These are phyloP conservation scores for Fusarium cyanostomum DNA, from an alignment of 2,329 filamentous ascomycete species.

Conservation along the genomic window DNA sequence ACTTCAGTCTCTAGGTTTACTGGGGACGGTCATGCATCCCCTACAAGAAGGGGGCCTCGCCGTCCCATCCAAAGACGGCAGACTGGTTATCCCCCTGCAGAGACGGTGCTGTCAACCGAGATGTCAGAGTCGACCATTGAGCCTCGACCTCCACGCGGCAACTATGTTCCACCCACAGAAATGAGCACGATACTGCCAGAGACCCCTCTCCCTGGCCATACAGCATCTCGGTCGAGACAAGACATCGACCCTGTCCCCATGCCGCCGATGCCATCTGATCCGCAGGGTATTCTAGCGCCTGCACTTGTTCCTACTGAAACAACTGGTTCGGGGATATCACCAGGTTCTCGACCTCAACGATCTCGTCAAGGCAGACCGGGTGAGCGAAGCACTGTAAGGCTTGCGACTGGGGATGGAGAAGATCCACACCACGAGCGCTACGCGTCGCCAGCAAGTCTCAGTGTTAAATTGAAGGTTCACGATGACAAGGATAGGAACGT, in stretches of 20 bases:
- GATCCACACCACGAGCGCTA: conserved; percentile 51
- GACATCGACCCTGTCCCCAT: conserved; percentile 55
- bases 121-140: conserved; percentile 51
- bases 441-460: conserved; percentile 57
- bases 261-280: conserved; percentile 65
- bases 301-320: conserved; percentile 39
- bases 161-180: conserved; percentile 40
- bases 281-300: conserved; percentile 53
- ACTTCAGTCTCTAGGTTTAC: conserved; percentile 72
- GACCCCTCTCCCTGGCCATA: conserved; percentile 37
- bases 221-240: conserved; percentile 53
- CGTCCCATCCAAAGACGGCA: conserved; percentile 46
- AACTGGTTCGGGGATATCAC: conserved; percentile 45
- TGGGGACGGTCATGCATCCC: conserved; percentile 70
- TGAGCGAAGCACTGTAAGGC: conserved; percentile 48
- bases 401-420: conserved; percentile 59
- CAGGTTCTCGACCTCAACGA: conserved; percentile 50
- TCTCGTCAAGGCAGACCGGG: conserved; percentile 58
- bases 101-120: conserved; percentile 45
- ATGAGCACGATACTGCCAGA: conserved; percentile 35
- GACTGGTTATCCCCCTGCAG: conserved; percentile 41
- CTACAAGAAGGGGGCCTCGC: conserved; percentile 51
- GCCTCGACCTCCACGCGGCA: conserved; percentile 42
- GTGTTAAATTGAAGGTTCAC: conserved; percentile 68
- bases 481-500: conserved; percentile 69